Base-by-base conservation (phyloP, 1,284 basidiomycete species). In the Blastosporella zonata region DNA sequence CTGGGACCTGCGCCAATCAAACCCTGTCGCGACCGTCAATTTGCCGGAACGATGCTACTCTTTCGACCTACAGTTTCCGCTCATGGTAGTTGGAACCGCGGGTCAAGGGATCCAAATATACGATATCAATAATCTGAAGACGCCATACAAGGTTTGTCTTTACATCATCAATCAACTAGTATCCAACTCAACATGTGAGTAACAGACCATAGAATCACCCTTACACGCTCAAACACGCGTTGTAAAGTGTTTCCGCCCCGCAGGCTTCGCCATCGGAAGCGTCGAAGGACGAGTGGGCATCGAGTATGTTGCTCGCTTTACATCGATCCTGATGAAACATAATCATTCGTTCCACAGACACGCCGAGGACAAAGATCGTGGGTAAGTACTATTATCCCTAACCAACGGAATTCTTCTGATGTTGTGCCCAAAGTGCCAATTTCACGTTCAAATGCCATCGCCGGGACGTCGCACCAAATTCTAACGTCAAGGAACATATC, bases 391-490 rank as follows among this genome's bases (percentile, higher is more conserved):
- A 21, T 43, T 25, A 9, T 38, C n/a, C 2, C 33, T 18, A 27
- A 37, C 29, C 3, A 15, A 34, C 10, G 12, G 9, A 2, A 6
- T 6, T 29, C 39, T 3, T 52, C 35, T 49, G 25, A 46, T 40
- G 4, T 52, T 34, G 49, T 22, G 29, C 25, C 39, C 37, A 20
- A 54, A 90, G 86, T 49, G 79, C 83, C 65, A 96, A 96, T 70
- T 97, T 96, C 65, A 93, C 91, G 0, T 98, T 98, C 80, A 96
- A 94, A 62, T 97, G 95, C 62, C 95, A 97, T 66, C 90, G 95
- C 34, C 82, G 82, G 46, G 91, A 94, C 55, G 71, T 78, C 47
- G 64, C 71, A 1, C 79, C 84, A 3, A 78, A 73, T 59, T 76
- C 37, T 87, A 89, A 62, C 84, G 90, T 53, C 83, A 90, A 57